A percentile compares a stretch with the other conserved stretches of the same genome.
phyloP scores from a whole-genome alignment of 1,284 basidiomycete species.

The Puccinia coronata region DNA sequence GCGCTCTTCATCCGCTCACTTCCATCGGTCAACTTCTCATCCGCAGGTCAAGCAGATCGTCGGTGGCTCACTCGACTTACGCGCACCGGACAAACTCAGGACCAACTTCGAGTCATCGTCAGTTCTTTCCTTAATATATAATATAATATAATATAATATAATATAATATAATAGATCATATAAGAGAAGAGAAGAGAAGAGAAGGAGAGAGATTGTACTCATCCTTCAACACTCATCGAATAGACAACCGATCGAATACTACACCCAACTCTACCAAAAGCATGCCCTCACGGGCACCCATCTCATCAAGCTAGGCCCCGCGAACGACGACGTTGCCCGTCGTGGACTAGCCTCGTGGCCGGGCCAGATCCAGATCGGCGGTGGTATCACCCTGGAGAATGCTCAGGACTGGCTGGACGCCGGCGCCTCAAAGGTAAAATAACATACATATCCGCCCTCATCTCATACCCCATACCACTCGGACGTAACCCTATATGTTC shows the following conservation, averaged over 20 bases:
- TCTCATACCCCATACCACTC: too few species aligned
- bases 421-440: slow-evolving; percentile 83
- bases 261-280: slow-evolving; percentile 74
- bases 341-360: slow-evolving; percentile 83
- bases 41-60: slow-evolving; percentile 96
- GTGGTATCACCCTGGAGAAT: slow-evolving; percentile 82
- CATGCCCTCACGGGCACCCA: slow-evolving; percentile 80
- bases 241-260: slow-evolving; percentile 79
- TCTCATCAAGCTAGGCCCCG: slow-evolving; percentile 90
- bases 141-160: neutral
- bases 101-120: slow-evolving; percentile 93
- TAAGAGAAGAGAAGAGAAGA: too few species aligned
- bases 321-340: slow-evolving; percentile 80
- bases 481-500: too few species aligned
- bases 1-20: too few species aligned
- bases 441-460: neutral
- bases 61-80: slow-evolving; percentile 78
- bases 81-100: slow-evolving; percentile 67
- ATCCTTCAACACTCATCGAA: slow-evolving; percentile 4
- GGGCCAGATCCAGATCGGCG: slow-evolving; percentile 80
- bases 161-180: too few species aligned
- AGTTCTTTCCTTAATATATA: slow-evolving; percentile 56
- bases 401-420: slow-evolving; percentile 79
- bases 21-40: too few species aligned
- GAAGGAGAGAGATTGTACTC: too few species aligned